Percentiles rank a stretch among this genome's conserved stretches.
These are phyloP conservation scores for Colletotrichum tamarilloi DNA, from an alignment of 2,329 filamentous ascomycete genomes.

Conservation along the genomic window DNA sequence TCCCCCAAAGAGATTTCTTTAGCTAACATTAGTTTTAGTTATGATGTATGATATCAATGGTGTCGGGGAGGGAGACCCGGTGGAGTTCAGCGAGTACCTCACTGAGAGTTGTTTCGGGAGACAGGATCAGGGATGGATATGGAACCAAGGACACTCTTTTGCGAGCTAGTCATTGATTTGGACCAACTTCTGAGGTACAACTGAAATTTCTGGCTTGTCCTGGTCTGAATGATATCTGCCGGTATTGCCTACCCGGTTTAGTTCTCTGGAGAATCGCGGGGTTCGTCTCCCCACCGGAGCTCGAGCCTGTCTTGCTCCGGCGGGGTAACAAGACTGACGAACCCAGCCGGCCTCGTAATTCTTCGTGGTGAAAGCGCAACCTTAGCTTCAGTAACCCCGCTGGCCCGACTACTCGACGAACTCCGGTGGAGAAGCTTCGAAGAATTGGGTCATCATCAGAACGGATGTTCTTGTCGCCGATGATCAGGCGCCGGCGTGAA, in stretches of 20 bases:
- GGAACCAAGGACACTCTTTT: background rate
- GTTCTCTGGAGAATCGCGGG: background rate
- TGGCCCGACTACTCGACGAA: too few relatives aligned
- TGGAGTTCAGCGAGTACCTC: background rate
- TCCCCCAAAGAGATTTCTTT: background rate
- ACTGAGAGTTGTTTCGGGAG: background rate
- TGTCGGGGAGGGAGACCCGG: background rate
- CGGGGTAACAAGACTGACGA: background rate
- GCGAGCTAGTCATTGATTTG: background rate
- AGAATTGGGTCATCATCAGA: background rate
- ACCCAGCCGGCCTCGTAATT: background rate
- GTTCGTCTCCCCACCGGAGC: background rate
- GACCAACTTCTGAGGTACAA: too few relatives aligned
- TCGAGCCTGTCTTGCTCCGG: background rate
- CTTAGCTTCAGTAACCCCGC: background rate
- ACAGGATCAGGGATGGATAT: background rate
- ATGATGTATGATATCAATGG: background rate
- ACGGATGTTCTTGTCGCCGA: background rate
- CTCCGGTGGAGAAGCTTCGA: background rate
- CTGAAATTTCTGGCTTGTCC: too few relatives aligned
- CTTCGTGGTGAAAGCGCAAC: background rate
- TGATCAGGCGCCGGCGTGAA: background rate
- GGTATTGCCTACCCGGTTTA: background rate
- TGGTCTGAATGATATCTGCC: background rate
- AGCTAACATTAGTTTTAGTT: background rate